Evolutionary conservation across 108 stramenopile species (phyloP), one percentile per base, ranked within the genome.

Genomic region (Parietichytrium sp.): DNA sequence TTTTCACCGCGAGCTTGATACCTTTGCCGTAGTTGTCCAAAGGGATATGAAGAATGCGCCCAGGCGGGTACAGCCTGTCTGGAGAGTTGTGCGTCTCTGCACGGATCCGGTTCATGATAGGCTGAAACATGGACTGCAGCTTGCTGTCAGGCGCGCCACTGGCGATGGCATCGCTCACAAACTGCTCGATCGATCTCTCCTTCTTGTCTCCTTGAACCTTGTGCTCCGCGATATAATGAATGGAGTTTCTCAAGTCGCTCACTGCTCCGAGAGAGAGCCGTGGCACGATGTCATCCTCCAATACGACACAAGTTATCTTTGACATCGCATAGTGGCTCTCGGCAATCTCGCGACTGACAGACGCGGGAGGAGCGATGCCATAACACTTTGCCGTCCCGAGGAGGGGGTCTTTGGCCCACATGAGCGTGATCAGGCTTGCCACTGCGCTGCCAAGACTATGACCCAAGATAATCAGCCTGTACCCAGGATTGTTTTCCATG

Each of bases 241-340:
- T 16, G 13, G 61, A 72, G 33, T 72, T 42, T 7, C 61, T 33
- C 8, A 72, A 20, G 20, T 72, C 61, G 20, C 10, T 45, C 36
- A 72, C 36, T 16, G 38, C 45, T n/a, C 61, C 61, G 16, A 72
- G 33, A 27, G 38, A 45, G 45, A 72, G 61, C 2, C 61, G 61
- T 6, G 61, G 61, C 61, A 72, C 61, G 15, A 72, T 42, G 20
- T 72, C 61, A 27, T 72, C 61, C 1, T 42, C 25, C 23, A 72
- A 42, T n/a, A 72, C 61, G 42, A 72, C 15, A 25, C 45, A 45
- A 38, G 36, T 8, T n/a, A 72, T 33, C 45, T 20, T 36, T 42
- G 33, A 10, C 20, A 45, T 72, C 0, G 61, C 61, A 45, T 45
- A 31, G 38, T 72, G 38, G 20, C 38, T 45, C 61, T 72, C 61